phyloP scores from a whole-genome alignment of 805 yeast genomes.

The Suhomyces faveliae region DNA sequence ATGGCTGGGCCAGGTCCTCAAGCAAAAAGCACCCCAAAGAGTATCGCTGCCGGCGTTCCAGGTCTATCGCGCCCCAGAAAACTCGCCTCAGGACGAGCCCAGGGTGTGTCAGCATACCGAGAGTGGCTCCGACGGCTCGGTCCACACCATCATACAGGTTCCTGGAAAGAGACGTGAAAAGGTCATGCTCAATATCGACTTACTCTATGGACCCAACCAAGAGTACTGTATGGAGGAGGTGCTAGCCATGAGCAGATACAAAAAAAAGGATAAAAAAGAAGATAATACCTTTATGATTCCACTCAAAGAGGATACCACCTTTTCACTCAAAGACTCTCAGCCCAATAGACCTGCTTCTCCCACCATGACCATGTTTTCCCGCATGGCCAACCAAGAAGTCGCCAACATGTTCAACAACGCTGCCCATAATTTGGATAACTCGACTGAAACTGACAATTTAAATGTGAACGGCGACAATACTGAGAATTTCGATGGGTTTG shows the following conservation, averaged over 20 bases:
- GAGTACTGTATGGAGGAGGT: constrained; percentile 68
- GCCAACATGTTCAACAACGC: constrained; percentile 71
- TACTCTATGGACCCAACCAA: constrained; percentile 48
- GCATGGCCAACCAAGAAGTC: constrained; percentile 72
- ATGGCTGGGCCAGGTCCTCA: constrained; percentile 64
- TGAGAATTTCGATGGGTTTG: constrained; percentile 44
- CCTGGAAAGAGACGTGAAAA: constrained; percentile 63
- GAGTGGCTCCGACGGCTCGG: constrained; percentile 24
- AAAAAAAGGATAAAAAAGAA: background rate
- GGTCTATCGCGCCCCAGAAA: constrained; percentile 24
- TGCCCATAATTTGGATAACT: constrained; percentile 26
- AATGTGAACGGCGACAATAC: constrained; percentile 19
- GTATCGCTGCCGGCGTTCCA: constrained; percentile 26
- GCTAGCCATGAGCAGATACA: constrained; percentile 46
- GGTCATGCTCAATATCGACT: constrained; percentile 57
- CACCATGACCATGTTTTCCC: constrained; percentile 74
- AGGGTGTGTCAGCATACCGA: constrained; percentile 6
- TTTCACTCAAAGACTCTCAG: no score
- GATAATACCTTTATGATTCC: constrained; percentile 38
- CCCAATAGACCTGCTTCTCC: constrained; percentile 55
- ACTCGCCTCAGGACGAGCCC: constrained; percentile 7
- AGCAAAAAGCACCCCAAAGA: constrained; percentile 35
- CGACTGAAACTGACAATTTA: constrained; percentile 16
- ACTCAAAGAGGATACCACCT: constrained; percentile 39
- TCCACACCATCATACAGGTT: constrained; percentile 48